Conservation (phyloP, 2,329 filamentous ascomycete genomes). For the Fusarium irregulare region DNA sequence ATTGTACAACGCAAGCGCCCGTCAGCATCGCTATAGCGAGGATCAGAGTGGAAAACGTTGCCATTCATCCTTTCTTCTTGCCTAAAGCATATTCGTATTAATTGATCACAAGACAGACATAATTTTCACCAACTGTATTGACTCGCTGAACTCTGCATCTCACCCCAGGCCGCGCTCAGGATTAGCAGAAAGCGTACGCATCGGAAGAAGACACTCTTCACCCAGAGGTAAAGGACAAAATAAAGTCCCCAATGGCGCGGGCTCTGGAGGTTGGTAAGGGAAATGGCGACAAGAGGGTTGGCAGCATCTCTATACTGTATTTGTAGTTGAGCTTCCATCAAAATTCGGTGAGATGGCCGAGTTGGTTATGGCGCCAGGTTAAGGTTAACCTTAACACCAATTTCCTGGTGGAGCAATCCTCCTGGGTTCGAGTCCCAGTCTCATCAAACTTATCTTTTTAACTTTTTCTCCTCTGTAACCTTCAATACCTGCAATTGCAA, state of each 20-base stretch:
- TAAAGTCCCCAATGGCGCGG: not conserved
- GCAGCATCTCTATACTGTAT: not conserved
- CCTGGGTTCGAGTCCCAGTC: constrained; percentile 39
- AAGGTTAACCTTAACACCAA: constrained; percentile 34
- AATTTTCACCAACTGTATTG: not conserved
- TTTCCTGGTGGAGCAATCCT: constrained; percentile 38
- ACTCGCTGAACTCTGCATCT: too few species aligned
- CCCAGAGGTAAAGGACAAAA: not conserved
- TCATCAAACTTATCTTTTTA: constrained; percentile 20
- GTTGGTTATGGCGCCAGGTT: constrained; percentile 39
- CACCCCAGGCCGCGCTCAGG: too few species aligned
- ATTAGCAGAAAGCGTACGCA: not conserved
- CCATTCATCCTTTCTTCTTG: not conserved
- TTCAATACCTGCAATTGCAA: not conserved
- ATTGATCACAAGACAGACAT: not conserved
- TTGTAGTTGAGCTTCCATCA: not conserved
- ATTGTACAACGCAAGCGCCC: not conserved
- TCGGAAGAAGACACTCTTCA: not conserved
- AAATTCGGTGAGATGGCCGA: constrained; percentile 34
- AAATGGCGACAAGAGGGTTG: too few species aligned
- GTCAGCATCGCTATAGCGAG: too few species aligned
- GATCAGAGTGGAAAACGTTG: not conserved
- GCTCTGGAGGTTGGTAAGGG: not conserved
- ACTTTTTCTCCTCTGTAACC: constrained; percentile 50
- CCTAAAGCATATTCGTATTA: not conserved